Conservation (phyloP, 192 early-diverging fungal species). For the Coemansia sp. region DNA sequence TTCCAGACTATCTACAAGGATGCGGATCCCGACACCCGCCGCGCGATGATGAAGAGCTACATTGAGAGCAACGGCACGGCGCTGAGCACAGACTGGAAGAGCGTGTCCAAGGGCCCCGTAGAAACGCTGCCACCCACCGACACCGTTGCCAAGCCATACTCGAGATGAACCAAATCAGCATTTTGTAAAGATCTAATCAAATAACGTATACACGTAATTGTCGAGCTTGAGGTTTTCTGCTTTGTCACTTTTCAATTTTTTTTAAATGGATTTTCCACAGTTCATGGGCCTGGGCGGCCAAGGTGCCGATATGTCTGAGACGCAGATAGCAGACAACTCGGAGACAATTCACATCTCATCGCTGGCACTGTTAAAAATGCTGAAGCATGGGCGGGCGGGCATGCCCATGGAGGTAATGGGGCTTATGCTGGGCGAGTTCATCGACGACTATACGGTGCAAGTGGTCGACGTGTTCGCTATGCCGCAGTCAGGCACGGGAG, state of each 20-base stretch:
- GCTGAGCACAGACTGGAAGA: constrained; percentile 93
- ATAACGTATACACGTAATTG: constrained; percentile 6
- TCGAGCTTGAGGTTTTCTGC: not conserved
- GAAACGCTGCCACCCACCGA: constrained; percentile 91
- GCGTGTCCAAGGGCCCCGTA: constrained; percentile 80
- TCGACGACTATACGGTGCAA: constrained; percentile 98
- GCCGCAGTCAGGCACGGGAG: constrained; percentile 99
- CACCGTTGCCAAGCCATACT: constrained; percentile 79
- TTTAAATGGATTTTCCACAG: constrained; percentile 40
- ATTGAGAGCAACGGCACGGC: constrained; percentile 92
- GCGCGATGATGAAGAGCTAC: constrained; percentile 98
- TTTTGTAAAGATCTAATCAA: constrained; percentile 3
- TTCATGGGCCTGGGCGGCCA: constrained; percentile 40
- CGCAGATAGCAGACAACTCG: constrained; percentile 74
- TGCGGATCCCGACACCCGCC: constrained; percentile 78
- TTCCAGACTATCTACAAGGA: constrained; percentile 94
- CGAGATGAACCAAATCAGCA: not conserved
- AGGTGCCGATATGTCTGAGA: constrained; percentile 40
- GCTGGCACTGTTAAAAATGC: constrained; percentile 94
- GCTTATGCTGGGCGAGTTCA: constrained; percentile 98
- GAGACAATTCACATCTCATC: constrained; percentile 99
- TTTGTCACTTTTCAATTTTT: not conserved
- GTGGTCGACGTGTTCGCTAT: constrained; percentile 99
- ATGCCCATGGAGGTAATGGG: constrained; percentile 99
- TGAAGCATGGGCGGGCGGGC: constrained; percentile 93